These are phyloP conservation scores for Scutellaria baicalensis DNA, from an alignment of 257 asterid genomes.

Conservation along the genomic window DNA sequence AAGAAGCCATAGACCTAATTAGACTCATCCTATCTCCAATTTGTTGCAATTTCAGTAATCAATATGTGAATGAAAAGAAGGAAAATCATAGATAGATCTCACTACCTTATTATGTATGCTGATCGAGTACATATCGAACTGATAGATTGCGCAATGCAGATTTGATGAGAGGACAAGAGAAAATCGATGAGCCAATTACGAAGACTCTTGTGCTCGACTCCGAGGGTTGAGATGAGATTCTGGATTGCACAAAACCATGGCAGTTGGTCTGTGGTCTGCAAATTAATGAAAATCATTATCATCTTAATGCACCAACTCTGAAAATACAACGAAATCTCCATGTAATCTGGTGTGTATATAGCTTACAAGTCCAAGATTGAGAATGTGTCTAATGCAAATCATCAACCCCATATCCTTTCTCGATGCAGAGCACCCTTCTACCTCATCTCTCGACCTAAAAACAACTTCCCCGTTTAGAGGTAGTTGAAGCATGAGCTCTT, in stretches of 20 bases:
- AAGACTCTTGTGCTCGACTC: not conserved
- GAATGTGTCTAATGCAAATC: slow-evolving; percentile 64
- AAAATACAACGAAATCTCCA: not conserved
- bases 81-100: not conserved
- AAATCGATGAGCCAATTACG: not conserved
- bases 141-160: not conserved
- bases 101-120: not conserved
- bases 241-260: slow-evolving; percentile 89
- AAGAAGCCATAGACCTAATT: not conserved
- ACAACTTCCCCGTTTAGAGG: slow-evolving; percentile 55
- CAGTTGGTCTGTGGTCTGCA: slow-evolving; percentile 97
- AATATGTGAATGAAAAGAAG: not conserved
- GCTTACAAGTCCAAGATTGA: slow-evolving; percentile 82
- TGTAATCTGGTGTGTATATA: not conserved
- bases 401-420: slow-evolving; percentile 94
- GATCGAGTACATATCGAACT: slow-evolving; percentile 7
- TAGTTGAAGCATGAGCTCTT: slow-evolving; percentile 23
- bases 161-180: not conserved
- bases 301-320: not conserved
- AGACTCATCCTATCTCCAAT: slow-evolving; percentile 11
- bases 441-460: slow-evolving; percentile 81
- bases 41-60: slow-evolving; percentile 6
- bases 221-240: not conserved
- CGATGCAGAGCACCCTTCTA: slow-evolving; percentile 84
- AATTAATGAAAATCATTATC: not conserved